Evolutionary conservation across 129 eudicot species (phyloP), one percentile per base, ranked within the genome.

Genomic region (Calendula officinalis): DNA sequence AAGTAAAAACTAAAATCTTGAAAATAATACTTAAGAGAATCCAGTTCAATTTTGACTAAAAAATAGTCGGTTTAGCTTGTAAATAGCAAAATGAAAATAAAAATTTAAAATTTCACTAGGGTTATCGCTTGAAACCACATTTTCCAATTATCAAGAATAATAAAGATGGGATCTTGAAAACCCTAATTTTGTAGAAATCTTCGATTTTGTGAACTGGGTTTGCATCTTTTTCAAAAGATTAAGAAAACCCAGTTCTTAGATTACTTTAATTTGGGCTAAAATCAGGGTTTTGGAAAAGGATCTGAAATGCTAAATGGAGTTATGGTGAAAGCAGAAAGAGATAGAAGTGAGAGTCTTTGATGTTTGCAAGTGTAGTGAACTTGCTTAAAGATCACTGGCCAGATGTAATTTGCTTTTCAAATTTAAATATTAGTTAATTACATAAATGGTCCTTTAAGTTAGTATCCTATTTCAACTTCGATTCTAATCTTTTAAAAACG

Each of bases 31-130:
- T 14, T 34, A 4, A 4, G 5, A 47, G 4, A 10, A 38, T 50
- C 60, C 60, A 50, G 60, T 15, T 51, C 16, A 46, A 50, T 66
- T 66, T 66, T 50, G 47, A 46, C 49, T 50, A 9, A 65, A 50
- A 32, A 8, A 10, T 45, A 64, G 11, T 64, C 59, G 69, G 70
- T 50, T 38, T 66, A 51, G 48, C 27, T 30, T 63, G 55, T 46
- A 63, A 63, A 63, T 46, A 5, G 14, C 7, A n/a, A 45, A 7
- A 32, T 33, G 32, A 45, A 32, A 32, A 32, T 45, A 35, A 39
- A 5, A 6, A 39, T 22, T 22, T 1, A 39, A 39, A 39, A 39
- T 39, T 39, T 5, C 8, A 39, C 43, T 39, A 39, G 34, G n/a
- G 36, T 51, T 51, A 51, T 51, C 16, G 56, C 36, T 17, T 8